A percentile compares a stretch with the other conserved stretches of the same genome.
Conservation (phyloP, 164 flowering plant genomes). For the Magnolia officinalis region DNA sequence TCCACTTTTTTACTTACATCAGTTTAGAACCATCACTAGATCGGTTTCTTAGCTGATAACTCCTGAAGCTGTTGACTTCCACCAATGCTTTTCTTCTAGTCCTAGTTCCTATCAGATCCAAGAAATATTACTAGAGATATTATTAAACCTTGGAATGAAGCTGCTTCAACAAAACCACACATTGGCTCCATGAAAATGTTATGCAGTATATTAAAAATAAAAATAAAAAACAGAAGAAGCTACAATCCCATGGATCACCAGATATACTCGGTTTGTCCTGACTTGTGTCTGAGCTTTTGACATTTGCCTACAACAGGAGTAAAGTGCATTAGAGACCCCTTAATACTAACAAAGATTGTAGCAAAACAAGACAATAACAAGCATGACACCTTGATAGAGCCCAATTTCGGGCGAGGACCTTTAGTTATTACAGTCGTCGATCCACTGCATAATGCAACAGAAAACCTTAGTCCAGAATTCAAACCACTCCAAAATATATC, state of each 20-base stretch:
- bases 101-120: constrained; percentile 38
- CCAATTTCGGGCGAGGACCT: not conserved
- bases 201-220: not conserved
- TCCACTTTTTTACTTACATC: not conserved
- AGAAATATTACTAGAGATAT: constrained; percentile 2
- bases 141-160: not conserved
- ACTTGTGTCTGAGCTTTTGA: not conserved
- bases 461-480: not conserved
- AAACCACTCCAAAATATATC: not conserved
- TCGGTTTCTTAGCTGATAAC: constrained; percentile 29
- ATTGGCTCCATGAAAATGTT: not conserved
- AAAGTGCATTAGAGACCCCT: not conserved
- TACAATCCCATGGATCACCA: constrained; percentile 1
- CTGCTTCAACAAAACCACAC: not conserved
- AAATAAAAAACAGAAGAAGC: not conserved
- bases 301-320: constrained; percentile 2
- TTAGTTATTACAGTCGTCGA: not conserved
- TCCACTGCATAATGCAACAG: constrained; percentile 4
- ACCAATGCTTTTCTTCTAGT: constrained; percentile 28
- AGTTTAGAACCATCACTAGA: constrained; percentile 41
- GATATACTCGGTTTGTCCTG: not conserved
- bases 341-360: not conserved
- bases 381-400: not conserved
- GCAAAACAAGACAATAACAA: not conserved
- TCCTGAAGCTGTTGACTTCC: constrained; percentile 26